Conservation (phyloP, 129 eudicot species). For the Escallonia rubra region DNA sequence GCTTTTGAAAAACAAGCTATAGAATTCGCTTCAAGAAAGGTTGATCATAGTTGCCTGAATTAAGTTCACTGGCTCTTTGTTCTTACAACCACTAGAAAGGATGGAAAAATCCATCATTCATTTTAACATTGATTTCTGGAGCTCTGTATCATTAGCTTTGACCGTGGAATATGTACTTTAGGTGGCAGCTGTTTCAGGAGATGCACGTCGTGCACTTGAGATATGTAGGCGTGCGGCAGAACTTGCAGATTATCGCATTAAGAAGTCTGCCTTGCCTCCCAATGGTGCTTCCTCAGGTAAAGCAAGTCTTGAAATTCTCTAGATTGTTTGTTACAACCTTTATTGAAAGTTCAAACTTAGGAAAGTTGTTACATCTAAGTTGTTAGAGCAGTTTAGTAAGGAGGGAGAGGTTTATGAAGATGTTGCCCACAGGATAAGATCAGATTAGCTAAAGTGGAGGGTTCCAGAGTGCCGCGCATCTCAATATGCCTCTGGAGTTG, state of each 20-base stretch:
- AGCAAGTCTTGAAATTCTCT: not conserved
- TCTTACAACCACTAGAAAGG: not conserved
- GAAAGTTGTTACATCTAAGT: no score
- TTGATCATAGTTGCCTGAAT: conserved; percentile 11
- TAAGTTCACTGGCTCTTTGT: not conserved
- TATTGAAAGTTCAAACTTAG: no score
- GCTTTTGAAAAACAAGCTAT: conserved; percentile 94
- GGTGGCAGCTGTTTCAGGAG: conserved; percentile 99
- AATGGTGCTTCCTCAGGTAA: conserved; percentile 43
- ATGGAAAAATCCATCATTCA: not conserved
- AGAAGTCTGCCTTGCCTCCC: conserved; percentile 34
- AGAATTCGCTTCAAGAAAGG: conserved; percentile 99
- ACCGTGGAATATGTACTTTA: conserved; percentile 16
- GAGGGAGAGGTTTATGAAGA: no score
- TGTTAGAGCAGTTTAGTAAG: no score
- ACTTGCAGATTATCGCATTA: conserved; percentile 75
- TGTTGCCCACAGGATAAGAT: no score
- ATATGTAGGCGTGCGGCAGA: conserved; percentile 98
- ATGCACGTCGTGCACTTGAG: conserved; percentile 97
- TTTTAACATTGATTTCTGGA: conserved; percentile 4
- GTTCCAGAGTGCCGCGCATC: no score
- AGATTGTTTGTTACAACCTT: no score
- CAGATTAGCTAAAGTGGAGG: no score
- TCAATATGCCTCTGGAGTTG: no score
- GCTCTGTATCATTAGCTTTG: conserved; percentile 6